Evolutionary conservation across 805 yeast genomes (phyloP), one percentile per base, ranked within the genome.

Genomic region (Kluyveromyces nonfermentans): DNA sequence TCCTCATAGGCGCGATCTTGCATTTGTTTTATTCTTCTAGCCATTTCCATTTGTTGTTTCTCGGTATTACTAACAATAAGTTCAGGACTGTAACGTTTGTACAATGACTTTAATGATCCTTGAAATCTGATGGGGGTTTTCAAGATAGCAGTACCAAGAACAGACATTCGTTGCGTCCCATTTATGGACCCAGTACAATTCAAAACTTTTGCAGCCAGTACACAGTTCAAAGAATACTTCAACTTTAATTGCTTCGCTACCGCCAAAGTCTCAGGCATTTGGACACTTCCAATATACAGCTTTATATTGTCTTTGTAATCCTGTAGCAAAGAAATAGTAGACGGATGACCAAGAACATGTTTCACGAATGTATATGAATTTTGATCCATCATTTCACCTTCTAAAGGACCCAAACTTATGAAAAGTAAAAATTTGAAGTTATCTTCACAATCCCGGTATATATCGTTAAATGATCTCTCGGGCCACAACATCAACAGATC

Each of bases 1-100:
- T 71, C 73, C 50, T 77, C 72, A 54, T 78, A 85, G 16, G 85
- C 86, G 40, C 68, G 64, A 51, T 83, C 87, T 59, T 84, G 93
- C 49, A 77, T 72, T 51, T 75, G 73, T 50, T 77, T 72, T 16
- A 84, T 63, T 22, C 73, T 64, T 54, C 87, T 77, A 31, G 80
- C 71, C 48, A 73, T 60, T 36, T 73, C 75, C 40, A 77, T 64
- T 46, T 82, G 85, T 45, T 77, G 71, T 40, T 73, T 72, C 53
- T 83, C 90, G 5, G 68, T 62, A 47, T 82, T 68, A 41, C 80
- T 83, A 5, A 75, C 65, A 1, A 73, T 59, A 42, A 84, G 60
- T 52, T 83, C 88, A 0, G 82, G 80, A 41, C 73, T 77, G 57
- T 74, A 82, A 46, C 70, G 72, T n/a, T 69, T 73, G 12, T 79